Conservation (phyloP, 441 rosid genomes). For the Rhodomyrtus psidioides region DNA sequence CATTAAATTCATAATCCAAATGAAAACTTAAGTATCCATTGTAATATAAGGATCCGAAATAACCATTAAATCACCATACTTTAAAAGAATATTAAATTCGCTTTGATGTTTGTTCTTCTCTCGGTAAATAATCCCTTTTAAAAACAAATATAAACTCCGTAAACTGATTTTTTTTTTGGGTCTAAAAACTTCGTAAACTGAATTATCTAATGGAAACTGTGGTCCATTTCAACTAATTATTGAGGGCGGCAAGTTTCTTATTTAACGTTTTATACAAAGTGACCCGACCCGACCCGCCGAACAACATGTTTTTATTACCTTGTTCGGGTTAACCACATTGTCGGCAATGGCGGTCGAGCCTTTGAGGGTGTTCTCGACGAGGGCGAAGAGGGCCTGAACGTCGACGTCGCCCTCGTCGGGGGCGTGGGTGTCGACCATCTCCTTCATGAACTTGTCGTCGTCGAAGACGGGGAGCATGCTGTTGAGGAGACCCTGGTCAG, state of each 20-base stretch:
- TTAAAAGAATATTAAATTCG: background rate
- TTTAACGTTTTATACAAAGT: background rate
- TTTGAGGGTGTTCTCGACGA: conserved; percentile 1
- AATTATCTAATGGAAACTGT: background rate
- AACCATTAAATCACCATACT: background rate
- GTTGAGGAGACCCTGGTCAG: background rate
- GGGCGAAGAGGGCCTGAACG: background rate
- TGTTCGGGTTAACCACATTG: background rate
- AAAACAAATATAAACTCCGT: background rate
- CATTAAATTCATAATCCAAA: no score
- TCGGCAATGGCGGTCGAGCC: background rate
- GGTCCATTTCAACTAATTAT: no score
- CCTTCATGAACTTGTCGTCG: background rate
- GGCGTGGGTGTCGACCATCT: conserved; percentile 3
- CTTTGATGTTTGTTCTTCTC: background rate
- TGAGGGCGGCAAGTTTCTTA: no score
- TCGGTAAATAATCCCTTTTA: background rate
- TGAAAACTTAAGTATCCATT: no score
- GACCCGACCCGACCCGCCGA: background rate
- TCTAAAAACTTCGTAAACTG: no score
- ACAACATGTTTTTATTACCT: background rate
- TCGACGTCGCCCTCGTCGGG: background rate
- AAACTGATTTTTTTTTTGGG: no score
- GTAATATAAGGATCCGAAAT: no score
- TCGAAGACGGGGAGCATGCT: background rate